These are phyloP conservation scores for Microsporum audouinii DNA, from an alignment of 2,329 filamentous ascomycete genomes.

Conservation along the genomic window DNA sequence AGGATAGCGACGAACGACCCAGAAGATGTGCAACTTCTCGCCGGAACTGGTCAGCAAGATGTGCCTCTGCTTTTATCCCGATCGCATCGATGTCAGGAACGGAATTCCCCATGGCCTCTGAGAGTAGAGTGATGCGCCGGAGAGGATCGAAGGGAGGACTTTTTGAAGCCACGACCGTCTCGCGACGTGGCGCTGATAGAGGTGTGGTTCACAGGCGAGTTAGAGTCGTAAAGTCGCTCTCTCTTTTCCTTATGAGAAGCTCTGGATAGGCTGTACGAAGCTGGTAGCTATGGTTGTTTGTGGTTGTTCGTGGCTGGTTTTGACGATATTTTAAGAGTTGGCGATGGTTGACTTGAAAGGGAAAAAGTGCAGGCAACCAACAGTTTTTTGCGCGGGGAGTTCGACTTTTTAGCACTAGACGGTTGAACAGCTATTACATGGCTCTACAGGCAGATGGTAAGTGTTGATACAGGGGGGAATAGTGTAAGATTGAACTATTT, in stretches of 20 bases:
- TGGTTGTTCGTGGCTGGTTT: not conserved
- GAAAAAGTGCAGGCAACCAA: not conserved
- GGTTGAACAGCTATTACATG: too few species aligned
- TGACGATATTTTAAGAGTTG: not conserved
- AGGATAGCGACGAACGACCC: conserved; percentile 50
- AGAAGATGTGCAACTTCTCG: conserved; percentile 65
- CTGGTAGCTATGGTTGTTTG: not conserved
- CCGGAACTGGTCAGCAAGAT: conserved; percentile 52
- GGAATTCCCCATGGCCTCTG: conserved; percentile 26
- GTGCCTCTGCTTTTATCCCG: conserved; percentile 54
- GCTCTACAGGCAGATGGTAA: too few species aligned
- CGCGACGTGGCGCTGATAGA: not conserved
- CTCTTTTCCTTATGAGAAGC: not conserved
- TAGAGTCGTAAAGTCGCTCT: not conserved
- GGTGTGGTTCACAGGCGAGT: not conserved
- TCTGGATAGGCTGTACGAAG: not conserved
- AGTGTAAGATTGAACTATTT: not conserved
- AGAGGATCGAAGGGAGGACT: not conserved
- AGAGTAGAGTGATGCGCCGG: not conserved
- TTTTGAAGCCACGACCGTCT: not conserved
- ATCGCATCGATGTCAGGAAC: conserved; percentile 33
- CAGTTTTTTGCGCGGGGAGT: not conserved
- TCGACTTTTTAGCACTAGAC: too few species aligned
- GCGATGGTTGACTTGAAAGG: not conserved
- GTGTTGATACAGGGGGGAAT: not conserved